Evolutionary conservation across 2,329 filamentous ascomycete species (phyloP), one percentile per base, ranked within the genome.

Genomic region (Trichoderma endophyticum): DNA sequence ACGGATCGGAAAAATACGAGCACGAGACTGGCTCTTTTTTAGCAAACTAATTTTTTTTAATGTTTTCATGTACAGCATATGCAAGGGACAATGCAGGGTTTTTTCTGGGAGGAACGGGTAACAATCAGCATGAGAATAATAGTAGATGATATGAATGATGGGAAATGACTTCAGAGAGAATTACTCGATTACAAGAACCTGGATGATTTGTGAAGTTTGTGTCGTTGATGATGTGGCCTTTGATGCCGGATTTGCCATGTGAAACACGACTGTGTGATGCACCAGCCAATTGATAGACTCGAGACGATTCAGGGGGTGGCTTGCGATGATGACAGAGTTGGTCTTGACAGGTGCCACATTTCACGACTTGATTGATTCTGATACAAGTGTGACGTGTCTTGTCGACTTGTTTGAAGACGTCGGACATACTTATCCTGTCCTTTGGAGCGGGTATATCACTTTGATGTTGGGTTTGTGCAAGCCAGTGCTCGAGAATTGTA

Each of bases 51-150:
- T 74, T 66, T 73, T 59, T 73, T 62, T 62, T 61, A 9, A 51
- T 70, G 70, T 72, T 73, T 70, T 71, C 62, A 73, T 73, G 72
- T 74, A 74, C 73, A 72, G 73, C 62, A 70, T 75, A 75, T 73
- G 72, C 62, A 70, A 71, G 63, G 72, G 70, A 73, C 56, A 65
- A 24, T 66, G 70, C 71, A 51, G 56, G 73, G 71, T 39, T 72
- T 51, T 69, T 70, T 69, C 60, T 24, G 64, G 57, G 54, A 67
- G 73, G 67, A 71, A 69, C 14, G 67, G 70, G 39, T 65, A 74
- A 75, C 73, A 74, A 73, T 71, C 67, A 60, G 63, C 64, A 66
- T 57, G 62, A 67, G 34, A 28, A 62, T 63, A 65, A 71, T 43
- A 56, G 48, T 71, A 57, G 32, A 69, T 56, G 59, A 72, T 59